Evolutionary conservation across 345 rosid species (phyloP).

Genomic region (Syzygium aromaticum): DNA sequence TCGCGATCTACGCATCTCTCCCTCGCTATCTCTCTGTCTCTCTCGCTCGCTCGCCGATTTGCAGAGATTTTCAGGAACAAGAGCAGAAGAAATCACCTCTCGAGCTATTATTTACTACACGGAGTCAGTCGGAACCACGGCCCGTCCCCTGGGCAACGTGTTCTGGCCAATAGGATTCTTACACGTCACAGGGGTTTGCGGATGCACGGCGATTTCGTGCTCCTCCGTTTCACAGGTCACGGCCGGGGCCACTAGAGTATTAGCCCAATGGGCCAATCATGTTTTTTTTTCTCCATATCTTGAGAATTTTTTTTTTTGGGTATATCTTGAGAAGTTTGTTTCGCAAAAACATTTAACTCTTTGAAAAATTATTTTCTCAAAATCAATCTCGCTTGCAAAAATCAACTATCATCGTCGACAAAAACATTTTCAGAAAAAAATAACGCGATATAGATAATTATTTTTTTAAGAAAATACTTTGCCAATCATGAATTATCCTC

Average conservation of each 20-base stretch:
- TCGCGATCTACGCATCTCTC: slow-evolving; percentile 28
- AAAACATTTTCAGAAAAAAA: neutral
- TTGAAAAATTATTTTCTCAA: neutral
- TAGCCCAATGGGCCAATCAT: neutral
- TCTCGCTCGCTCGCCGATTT: slow-evolving; percentile 11
- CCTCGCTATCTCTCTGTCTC: slow-evolving; percentile 12
- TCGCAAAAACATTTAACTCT: no score
- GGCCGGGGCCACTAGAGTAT: neutral
- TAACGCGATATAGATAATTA: neutral
- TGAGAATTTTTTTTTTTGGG: no score
- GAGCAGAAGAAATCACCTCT: neutral
- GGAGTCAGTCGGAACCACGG: neutral
- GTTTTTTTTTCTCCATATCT: no score
- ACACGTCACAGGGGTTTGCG: slow-evolving; percentile 28
- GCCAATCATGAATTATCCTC: neutral
- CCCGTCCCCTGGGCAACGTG: slow-evolving; percentile 26
- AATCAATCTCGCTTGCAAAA: neutral
- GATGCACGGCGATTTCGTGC: neutral
- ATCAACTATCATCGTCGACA: neutral
- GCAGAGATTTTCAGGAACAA: slow-evolving; percentile 1
- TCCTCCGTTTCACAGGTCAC: neutral
- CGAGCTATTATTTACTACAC: neutral
- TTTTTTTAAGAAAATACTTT: neutral
- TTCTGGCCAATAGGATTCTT: slow-evolving; percentile 32
- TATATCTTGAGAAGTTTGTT: no score